These are phyloP conservation scores for Podosphaera xanthii DNA, from an alignment of 2,329 filamentous ascomycete species.

Conservation along the genomic window DNA sequence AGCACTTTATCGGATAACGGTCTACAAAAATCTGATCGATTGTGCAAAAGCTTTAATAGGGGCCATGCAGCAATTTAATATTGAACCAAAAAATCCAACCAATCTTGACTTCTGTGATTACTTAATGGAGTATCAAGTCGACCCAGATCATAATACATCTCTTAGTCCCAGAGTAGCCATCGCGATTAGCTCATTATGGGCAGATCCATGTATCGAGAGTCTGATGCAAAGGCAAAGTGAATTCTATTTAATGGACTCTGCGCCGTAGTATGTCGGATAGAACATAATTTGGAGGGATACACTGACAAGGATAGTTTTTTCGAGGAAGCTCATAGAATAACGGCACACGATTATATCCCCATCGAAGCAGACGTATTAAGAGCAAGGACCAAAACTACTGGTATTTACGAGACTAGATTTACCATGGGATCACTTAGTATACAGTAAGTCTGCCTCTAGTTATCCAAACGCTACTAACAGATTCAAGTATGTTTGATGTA, in stretches of 20 bases:
- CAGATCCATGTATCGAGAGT: conserved; percentile 58
- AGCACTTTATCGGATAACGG: conserved; percentile 78
- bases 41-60: conserved; percentile 84
- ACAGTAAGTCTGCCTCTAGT: conserved; percentile 41
- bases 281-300: not conserved
- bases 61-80: conserved; percentile 79
- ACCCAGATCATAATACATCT: conserved; percentile 69
- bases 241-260: conserved; percentile 98
- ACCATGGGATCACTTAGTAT: conserved; percentile 98
- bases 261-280: conserved; percentile 51
- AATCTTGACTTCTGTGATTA: conserved; percentile 59
- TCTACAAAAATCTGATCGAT: conserved; percentile 95
- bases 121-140: conserved; percentile 68
- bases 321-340: conserved; percentile 72
- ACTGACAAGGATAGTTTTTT: conserved; percentile 49
- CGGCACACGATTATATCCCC: conserved; percentile 65
- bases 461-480: conserved; percentile 8
- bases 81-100: conserved; percentile 49
- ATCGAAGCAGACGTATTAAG: conserved; percentile 87
- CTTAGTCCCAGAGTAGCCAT: conserved; percentile 62
- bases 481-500: conserved; percentile 85
- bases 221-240: conserved; percentile 89
- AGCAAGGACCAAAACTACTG: conserved; percentile 91
- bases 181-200: conserved; percentile 74
- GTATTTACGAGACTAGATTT: conserved; percentile 96